Percentiles rank a stretch among this genome's conserved stretches.
phyloP scores from a whole-genome alignment of 2,329 filamentous ascomycete species.

The Scleromitrula shiraiana region DNA sequence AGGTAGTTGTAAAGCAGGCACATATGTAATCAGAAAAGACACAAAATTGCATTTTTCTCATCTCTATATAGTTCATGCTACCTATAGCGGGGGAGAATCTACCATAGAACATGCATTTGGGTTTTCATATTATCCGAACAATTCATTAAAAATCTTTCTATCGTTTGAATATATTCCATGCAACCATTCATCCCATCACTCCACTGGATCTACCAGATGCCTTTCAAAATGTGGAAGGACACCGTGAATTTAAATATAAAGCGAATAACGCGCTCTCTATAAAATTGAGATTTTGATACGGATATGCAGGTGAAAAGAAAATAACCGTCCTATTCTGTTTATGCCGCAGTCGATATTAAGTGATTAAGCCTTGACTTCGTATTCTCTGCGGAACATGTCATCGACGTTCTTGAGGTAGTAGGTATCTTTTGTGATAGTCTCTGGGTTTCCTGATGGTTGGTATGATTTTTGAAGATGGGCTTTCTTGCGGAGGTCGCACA shows the following conservation, averaged over 20 bases:
- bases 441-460: conserved; percentile 58
- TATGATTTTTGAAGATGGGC: conserved; percentile 77
- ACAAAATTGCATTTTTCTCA: too few relatives aligned
- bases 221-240: too few relatives aligned
- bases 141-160: conserved; percentile 1
- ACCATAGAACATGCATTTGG: too few relatives aligned
- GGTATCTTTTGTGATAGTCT: conserved; percentile 56
- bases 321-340: not conserved
- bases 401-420: conserved; percentile 79
- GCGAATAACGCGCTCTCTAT: not conserved
- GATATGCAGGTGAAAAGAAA: too few relatives aligned
- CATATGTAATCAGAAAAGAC: too few relatives aligned
- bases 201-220: not conserved
- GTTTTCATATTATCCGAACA: too few relatives aligned
- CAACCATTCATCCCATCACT: not conserved
- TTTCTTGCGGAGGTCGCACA: conserved; percentile 74
- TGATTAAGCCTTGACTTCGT: conserved; percentile 60
- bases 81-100: too few relatives aligned
- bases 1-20: too few relatives aligned
- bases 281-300: too few relatives aligned
- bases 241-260: too few relatives aligned
- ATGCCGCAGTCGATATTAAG: conserved; percentile 3
- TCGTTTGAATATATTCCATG: too few relatives aligned
- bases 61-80: too few relatives aligned
- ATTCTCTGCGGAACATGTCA: conserved; percentile 78